These are phyloP conservation scores for Sporisorium scitamineum DNA, from an alignment of 1,284 basidiomycete species.

Conservation along the genomic window DNA sequence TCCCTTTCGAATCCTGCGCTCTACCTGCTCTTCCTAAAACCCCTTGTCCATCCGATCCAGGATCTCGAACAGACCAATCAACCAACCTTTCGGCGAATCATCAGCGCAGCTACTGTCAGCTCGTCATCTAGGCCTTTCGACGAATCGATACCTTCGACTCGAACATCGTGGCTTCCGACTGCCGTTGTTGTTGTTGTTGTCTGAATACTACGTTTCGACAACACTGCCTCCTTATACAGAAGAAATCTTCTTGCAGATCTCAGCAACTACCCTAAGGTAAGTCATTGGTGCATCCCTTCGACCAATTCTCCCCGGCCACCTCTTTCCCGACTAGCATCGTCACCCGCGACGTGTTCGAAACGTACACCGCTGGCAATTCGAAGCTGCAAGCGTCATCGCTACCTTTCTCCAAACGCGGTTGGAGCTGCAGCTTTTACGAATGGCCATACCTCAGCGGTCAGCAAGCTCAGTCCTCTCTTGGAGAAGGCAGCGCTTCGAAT, in stretches of 20 bases:
- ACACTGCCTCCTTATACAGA: background rate
- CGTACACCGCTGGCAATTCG: background rate
- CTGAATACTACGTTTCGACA: background rate
- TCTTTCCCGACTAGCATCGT: background rate
- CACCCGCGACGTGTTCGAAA: background rate
- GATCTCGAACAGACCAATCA: background rate
- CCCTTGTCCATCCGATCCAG: background rate
- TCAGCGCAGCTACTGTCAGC: background rate
- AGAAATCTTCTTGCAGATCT: background rate
- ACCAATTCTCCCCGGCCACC: background rate
- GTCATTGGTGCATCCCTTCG: conserved; percentile 1
- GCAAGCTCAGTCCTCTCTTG: background rate
- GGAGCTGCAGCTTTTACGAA: background rate
- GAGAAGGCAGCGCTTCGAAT: background rate
- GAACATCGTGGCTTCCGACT: background rate
- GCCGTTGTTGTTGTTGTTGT: background rate
- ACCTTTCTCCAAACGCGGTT: background rate
- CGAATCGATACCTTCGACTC: background rate
- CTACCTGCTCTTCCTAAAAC: background rate
- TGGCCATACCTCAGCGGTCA: background rate
- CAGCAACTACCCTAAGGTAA: conserved; percentile 26
- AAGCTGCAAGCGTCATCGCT: background rate
- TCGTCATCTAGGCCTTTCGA: background rate
- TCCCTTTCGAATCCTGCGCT: background rate
- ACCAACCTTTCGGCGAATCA: background rate